Evolutionary conservation across 1,139 yeast species (phyloP), one percentile per base, ranked within the genome.

Genomic region (Geotrichum phurueaensis): DNA sequence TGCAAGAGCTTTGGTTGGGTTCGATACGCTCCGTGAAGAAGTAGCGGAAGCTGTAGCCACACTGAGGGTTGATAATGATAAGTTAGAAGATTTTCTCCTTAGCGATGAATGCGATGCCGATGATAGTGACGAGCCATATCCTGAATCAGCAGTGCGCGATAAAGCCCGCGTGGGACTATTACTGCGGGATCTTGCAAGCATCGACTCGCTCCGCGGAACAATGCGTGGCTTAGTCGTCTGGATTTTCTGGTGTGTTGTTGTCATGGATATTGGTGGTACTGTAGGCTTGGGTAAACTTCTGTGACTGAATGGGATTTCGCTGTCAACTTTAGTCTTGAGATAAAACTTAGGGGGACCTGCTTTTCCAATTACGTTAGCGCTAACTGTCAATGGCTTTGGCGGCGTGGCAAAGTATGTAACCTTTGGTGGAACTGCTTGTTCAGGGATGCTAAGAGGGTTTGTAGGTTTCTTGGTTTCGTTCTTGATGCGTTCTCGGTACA

Each of bases 401-500:
- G 55, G 54, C 7, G 53, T 53, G 27, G 51, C 39, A 48, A 20
- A 33, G 33, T 12, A 33, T 13, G 53, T 48, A 20, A 55, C 36
- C 9, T 23, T 23, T 18, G 20, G 20, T 13, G 58, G 51, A 6
- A 45, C 53, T 13, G 51, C 27, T 33, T 22, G 33, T 31, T 55
- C 61, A 3, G 61, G 59, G n/a, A 54, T 53, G 50, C 57, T 52
- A 7, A 52, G 54, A 20, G 51, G 59, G 12, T 45, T 25, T 18
- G 54, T 51, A 20, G 54, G 53, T n/a, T 33, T 39, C 22, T 27
- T 39, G 13, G 54, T 52, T 25, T 61, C 62, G 22, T 31, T 33
- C 25, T 61, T 61, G 31, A 59, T 59, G 9, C 62, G 51, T 25
- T 61, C 62, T 4, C 62, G 52, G 31, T 61, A 61, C 31, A 61